Evolutionary conservation across 306 rosid species (phyloP), one percentile per base, ranked within the genome.

Genomic region (Pueraria montana): DNA sequence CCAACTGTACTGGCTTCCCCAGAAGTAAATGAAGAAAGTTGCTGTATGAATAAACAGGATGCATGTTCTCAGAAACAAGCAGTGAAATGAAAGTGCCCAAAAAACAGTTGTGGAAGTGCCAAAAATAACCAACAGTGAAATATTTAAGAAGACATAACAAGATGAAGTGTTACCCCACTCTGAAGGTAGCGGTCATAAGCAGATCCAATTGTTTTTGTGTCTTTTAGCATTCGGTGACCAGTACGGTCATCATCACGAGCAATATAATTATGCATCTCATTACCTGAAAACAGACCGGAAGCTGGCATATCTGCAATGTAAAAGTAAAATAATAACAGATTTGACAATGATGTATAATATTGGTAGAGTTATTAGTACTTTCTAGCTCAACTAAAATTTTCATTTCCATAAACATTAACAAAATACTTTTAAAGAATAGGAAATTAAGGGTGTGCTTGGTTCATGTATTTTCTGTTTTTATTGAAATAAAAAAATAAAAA

Each of bases 141-240:
- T 34, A 34, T 34, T 34, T 34, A 34, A 34, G 40, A 34, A 34
- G 40, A 5, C 40, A 34, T 34, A 34, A 34, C 6, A 34, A 34
- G 40, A 34, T 34, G 40, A 34, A 34, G 43, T 36, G 82, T 84
- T 93, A 95, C 98, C 86, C 86, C 91, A 87, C 87, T 91, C 85
- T 91, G 98, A 84, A 95, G 98, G 90, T 93, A 95, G 80, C 93
- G 95, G 55, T 95, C 98, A 85, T 93, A 95, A 11, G 97, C 97
- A 61, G 97, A 90, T 74, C 93, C 95, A 71, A 93, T 86, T 46
- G 95, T 42, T 78, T 88, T 78, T 61, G 97, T 88, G 82, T 93
- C 94, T 84, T 86, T 91, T 38, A 90, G 49, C 56, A 76, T 46
- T 87, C 71, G 86, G 66, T 78, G 89, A 75, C 87, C 90, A 78